Percentiles rank a stretch among this genome's conserved stretches.
phyloP scores from a whole-genome alignment of 108 stramenopile genomes.

The Pseudonitzschia pungens region DNA sequence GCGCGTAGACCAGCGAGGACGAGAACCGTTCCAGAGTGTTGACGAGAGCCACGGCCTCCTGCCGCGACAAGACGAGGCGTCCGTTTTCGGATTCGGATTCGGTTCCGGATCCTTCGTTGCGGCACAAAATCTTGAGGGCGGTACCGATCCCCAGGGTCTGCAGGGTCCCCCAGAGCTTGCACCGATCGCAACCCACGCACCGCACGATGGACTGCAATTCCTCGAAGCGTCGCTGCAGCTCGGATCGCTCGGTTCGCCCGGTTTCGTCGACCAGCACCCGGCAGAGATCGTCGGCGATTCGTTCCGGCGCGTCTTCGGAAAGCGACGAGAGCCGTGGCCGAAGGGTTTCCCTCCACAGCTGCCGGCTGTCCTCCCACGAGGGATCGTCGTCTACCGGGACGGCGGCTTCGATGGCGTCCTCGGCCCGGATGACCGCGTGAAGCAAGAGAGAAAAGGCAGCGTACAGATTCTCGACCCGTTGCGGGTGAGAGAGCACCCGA shows the following conservation, averaged over 20 bases:
- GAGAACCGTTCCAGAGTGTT: conserved; percentile 17
- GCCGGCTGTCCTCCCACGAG: neutral
- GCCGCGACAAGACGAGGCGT: neutral
- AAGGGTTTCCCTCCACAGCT: neutral
- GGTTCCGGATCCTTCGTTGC: neutral
- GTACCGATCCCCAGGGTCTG: conserved; percentile 18
- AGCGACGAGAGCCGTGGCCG: neutral
- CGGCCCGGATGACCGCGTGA: conserved; percentile 1
- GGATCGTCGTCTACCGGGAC: neutral
- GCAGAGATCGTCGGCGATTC: neutral
- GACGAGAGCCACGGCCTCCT: conserved; percentile 18
- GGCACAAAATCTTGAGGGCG: neutral
- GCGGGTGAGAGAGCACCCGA: conserved; percentile 5
- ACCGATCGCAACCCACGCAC: conserved; percentile 19
- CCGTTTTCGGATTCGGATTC: too few relatives aligned
- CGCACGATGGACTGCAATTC: conserved; percentile 4
- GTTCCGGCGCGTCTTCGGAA: neutral
- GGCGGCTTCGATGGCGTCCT: neutral
- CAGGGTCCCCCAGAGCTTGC: conserved; percentile 17
- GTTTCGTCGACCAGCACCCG: neutral
- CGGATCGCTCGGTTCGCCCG: neutral
- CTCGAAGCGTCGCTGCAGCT: conserved; percentile 16
- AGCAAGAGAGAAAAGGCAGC: conserved; percentile 11
- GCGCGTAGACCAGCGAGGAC: neutral
- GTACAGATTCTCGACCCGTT: conserved; percentile 17